These are phyloP conservation scores for Alternaria arbusti DNA, from an alignment of 2,329 filamentous ascomycete genomes.

Conservation along the genomic window DNA sequence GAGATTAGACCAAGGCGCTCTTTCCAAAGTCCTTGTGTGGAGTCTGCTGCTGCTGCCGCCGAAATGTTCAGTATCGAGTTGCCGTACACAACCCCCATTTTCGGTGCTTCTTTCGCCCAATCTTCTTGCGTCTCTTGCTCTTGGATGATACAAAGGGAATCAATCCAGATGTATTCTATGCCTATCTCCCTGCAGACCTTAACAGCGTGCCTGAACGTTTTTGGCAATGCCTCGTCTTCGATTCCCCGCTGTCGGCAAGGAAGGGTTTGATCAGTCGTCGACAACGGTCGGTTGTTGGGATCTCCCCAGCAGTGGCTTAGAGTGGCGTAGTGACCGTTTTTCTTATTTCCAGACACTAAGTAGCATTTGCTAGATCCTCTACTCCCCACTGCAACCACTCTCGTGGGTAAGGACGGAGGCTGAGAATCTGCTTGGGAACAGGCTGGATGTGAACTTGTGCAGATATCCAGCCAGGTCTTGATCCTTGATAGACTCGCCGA, in stretches of 20 bases:
- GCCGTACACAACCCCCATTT: neutral
- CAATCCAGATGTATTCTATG: neutral
- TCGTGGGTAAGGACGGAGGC: neutral
- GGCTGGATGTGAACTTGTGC: fast-evolving
- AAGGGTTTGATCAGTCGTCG: neutral
- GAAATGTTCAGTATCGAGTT: neutral
- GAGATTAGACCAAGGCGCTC: neutral
- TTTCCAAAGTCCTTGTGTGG: neutral
- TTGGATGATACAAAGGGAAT: neutral
- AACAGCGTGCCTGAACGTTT: fast-evolving
- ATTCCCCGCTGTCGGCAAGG: neutral
- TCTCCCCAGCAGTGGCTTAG: neutral
- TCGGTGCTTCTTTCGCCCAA: neutral
- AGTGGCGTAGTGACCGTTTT: neutral
- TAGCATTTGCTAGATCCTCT: neutral
- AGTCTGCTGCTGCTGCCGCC: neutral
- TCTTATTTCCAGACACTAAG: neutral
- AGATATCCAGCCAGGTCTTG: neutral
- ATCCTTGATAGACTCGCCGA: neutral
- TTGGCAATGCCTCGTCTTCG: neutral
- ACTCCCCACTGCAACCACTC: fast-evolving
- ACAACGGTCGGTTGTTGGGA: neutral
- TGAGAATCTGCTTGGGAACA: neutral
- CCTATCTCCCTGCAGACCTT: neutral
- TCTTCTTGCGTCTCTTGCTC: neutral